Evolutionary conservation across 345 rosid species (phyloP), one percentile per base, ranked within the genome.

Genomic region (Citrus glauca): DNA sequence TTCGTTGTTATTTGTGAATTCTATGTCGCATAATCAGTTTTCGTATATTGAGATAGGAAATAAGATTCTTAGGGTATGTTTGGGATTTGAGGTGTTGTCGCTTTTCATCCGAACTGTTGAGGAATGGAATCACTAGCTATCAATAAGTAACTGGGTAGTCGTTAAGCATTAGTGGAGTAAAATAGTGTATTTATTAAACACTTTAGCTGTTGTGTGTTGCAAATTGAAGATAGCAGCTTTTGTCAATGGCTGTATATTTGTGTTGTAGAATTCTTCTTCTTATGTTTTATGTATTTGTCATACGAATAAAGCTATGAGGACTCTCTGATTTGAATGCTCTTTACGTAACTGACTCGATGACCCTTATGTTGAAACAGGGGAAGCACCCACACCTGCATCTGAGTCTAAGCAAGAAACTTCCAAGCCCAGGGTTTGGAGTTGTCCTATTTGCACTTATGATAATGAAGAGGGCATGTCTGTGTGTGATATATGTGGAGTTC

Each of bases 401-500:
- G 75, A 71, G 56, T 81, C 86, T 53, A 71, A 73, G 56, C 78
- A 86, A 81, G 87, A 86, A 77, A 77, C 67, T 27, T 35, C 45
- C 17, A 75, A 77, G 73, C 50, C 73, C 30, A 77, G 77, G 48
- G 11, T 85, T 72, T 94, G 99, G 99, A 79, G 92, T 60, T 94
- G 98, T 86, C 78, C 93, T 27, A 90, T 94, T 72, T 94, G 99
- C 84, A 94, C 98, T 25, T 94, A 94, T 74, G 97, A 97, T 74
- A 97, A 97, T 78, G 93, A 89, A 7, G 95, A 89, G 74, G 63
- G 82, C 74, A 70, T 97, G 94, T 73, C 86, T 77, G 90, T 79
- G 16, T 97, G 99, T 84, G 99, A 97, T 84, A 87, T 97, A 40
- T 94, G 99, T 72, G 98, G 98, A 73, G 95, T 94, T 83, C 84